Evolutionary conservation across 2,329 filamentous ascomycete species (phyloP).

Genomic region (Pleurostoma richardsiae): DNA sequence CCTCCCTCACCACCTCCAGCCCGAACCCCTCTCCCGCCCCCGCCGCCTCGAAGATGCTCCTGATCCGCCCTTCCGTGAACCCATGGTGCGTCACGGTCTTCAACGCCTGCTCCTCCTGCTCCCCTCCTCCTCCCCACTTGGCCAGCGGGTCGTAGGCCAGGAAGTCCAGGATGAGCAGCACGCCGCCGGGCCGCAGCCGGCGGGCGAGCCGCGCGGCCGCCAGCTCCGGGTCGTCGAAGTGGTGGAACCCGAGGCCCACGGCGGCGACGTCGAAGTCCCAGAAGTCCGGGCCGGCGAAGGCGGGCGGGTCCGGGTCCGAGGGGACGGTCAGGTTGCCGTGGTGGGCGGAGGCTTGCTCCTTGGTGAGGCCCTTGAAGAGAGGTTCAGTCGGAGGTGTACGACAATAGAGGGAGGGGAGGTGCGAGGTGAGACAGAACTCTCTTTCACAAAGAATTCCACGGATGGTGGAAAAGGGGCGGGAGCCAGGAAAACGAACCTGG

Average conservation of each 20-base stretch:
- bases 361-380: constrained; percentile 35
- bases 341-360: constrained; percentile 49
- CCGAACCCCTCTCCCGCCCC: constrained; percentile 54
- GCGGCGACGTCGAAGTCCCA: constrained; percentile 63
- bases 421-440: background rate
- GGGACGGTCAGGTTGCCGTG: constrained; percentile 52
- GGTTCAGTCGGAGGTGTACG: background rate
- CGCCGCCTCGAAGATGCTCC: constrained; percentile 57
- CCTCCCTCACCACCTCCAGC: constrained; percentile 40
- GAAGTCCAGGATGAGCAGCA: constrained; percentile 65
- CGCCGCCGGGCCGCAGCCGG: constrained; percentile 60
- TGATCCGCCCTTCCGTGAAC: constrained; percentile 57
- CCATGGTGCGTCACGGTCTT: constrained; percentile 61
- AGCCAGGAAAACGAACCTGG: constrained; percentile 32
- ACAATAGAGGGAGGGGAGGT: too few species aligned
- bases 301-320: constrained; percentile 39
- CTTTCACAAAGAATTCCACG: too few species aligned
- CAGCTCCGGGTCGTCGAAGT: constrained; percentile 60
- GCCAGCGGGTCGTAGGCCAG: constrained; percentile 40
- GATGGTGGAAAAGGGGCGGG: background rate
- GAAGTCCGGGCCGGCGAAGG: constrained; percentile 57
- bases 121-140: background rate
- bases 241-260: constrained; percentile 55
- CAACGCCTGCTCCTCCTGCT: constrained; percentile 9
- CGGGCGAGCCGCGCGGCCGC: constrained; percentile 54